Base-by-base conservation (phyloP, 257 asterid species). In the Salvia rosmarinus region DNA sequence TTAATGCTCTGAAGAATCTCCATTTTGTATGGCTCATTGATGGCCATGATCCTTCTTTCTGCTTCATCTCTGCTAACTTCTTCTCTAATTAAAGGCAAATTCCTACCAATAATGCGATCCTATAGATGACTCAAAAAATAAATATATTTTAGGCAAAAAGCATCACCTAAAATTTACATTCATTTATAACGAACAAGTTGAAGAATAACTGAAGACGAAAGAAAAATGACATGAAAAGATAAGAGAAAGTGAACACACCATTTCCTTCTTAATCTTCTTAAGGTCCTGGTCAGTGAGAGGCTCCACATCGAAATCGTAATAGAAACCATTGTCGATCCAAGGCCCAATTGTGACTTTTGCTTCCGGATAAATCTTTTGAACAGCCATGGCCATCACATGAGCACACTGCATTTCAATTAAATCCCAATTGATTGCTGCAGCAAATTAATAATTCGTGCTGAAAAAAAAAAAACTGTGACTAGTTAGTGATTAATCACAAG, bases 331-430 rank as follows among this genome's bases (percentile, higher is more conserved):
- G 46, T 91, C 97, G 64, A 94, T 94, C 99, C 97, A 94, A 32
- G 98, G 97, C 19, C 99, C 99, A 58, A 91, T 94, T 0, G 97
- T 90, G 67, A 94, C 98, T 86, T 91, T 94, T 11, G 98, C 97
- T 70, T 89, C 79, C 2, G 98, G 98, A 68, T 77, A 90, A 63
- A 94, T 84, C 85, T 86, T 94, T 79, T 94, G 98, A 77, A 94
- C 98, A 68, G 98, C 98, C 98, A 94, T 94, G 83, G 98, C 98
- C 98, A 94, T 89, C 28, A 94, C 96, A 80, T 94, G 98, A 73
- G 98, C 98, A 85, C 98, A 94, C 98, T 94, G 90, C 88, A 88
- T 20, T 68, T 4, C 37, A 57, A 3, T 55, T 13, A 39, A 40
- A 19, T 5, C 19, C 42, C n/a, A 54, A 8, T 17, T 54, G 13